These are phyloP conservation scores for Tylopilus vinaceipallidus DNA, from an alignment of 768 basidiomycete species.

Conservation along the genomic window DNA sequence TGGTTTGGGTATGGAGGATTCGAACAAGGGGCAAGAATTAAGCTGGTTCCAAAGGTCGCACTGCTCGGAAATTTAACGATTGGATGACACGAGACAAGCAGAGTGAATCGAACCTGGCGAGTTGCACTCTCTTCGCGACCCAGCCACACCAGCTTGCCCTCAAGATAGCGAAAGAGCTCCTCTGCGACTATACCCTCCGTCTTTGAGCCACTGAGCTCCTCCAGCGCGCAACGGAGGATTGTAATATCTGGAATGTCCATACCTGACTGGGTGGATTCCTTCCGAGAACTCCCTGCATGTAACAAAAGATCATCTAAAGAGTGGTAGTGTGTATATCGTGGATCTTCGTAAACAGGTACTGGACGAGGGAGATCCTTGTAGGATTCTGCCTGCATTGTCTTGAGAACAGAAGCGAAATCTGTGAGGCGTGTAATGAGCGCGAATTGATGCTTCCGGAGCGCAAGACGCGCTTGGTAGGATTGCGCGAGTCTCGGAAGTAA, in stretches of 20 bases:
- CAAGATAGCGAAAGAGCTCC: constrained; percentile 57
- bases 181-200: constrained; percentile 48
- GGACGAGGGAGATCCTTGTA: constrained; percentile 58
- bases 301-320: constrained; percentile 42
- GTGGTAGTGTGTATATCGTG: constrained; percentile 42
- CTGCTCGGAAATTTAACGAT: constrained; percentile 28
- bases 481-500: constrained; percentile 64
- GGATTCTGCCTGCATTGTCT: constrained; percentile 52
- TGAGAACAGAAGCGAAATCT: constrained; percentile 53
- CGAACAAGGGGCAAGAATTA: constrained; percentile 49
- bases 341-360: constrained; percentile 47
- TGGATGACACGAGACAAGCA: neutral
- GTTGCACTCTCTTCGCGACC: constrained; percentile 45
- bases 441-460: constrained; percentile 60
- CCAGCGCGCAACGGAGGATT: constrained; percentile 61
- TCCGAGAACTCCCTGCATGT: constrained; percentile 6
- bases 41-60: constrained; percentile 59
- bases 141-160: constrained; percentile 59
- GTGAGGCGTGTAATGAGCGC: constrained; percentile 53
- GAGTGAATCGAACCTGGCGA: constrained; percentile 48
- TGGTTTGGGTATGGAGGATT: constrained; percentile 29
- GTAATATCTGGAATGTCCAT: constrained; percentile 47
- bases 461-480: constrained; percentile 58
- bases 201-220: constrained; percentile 43
- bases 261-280: constrained; percentile 12